phyloP scores from a whole-genome alignment of 345 rosid species.

The thale cress (Arabidopsis thaliana) region TAIR10.1 NC_003071.7:17305501-17306000 shows the following conservation, averaged over 20 bases:
- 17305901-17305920: conserved; percentile 94
- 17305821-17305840: conserved; percentile 91
- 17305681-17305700: neutral
- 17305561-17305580: conserved; percentile 2
- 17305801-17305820: conserved; percentile 90
- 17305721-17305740: neutral
- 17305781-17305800: conserved; percentile 83
- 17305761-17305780: conserved; percentile 62
- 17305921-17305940: conserved; percentile 72
- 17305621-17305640: conserved; percentile 1
- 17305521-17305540: conserved; percentile 1
- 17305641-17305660: conserved; percentile 4
- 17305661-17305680: neutral
- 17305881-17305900: conserved; percentile 83
- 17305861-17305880: conserved; percentile 65
- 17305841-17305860: conserved; percentile 81
- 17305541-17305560: neutral
- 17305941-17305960: conserved; percentile 77
- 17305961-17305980: conserved; percentile 70
- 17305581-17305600: neutral
- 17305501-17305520: conserved; percentile 12
- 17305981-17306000: conserved; percentile 73
- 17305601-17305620: neutral
- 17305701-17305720: conserved; percentile 6
- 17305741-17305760: conserved; percentile 20